Base-by-base conservation (phyloP, 108 stramenopile species). In the Poteriospumella lacustris region DNA sequence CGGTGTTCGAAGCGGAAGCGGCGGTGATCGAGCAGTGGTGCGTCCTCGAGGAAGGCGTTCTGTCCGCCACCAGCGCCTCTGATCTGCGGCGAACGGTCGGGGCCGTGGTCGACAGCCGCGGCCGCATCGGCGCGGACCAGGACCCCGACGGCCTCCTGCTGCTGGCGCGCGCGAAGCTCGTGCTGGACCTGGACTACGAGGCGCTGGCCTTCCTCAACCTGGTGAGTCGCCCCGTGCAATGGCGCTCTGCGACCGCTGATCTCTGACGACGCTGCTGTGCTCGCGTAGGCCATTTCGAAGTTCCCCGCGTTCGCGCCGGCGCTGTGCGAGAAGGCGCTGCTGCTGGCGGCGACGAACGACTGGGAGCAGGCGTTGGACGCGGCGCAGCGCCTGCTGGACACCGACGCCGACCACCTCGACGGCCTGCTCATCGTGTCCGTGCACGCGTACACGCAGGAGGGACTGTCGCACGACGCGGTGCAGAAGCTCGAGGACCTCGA, bases 331-430 rank as follows among this genome's bases (percentile, higher is more conserved):
- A 86, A 86, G 68, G 86, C 85, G 31, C 77, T 81, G 39, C 56
- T 87, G 26, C 52, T 83, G 44, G 64, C 82, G 26, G 12, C 44
- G 1, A 9, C 42, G 1, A 80, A 84, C 1, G 87, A 87, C 29
- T 89, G 89, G 89, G 89, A 85, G 1, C 80, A 43, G 64, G 87
- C 83, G 68, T 28, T 15, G 26, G 88, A 88, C 39, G 47, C 42
- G 67, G 43, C 47, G 0, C 77, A 79, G 44, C 47, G 77, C 1
- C 43, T 84, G 28, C 68, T 86, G 12, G 41, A 47, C n/a, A 1
- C 59, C 40, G 68, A 84, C 29, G 29, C 52, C 0, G 15, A 1
- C 19, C 0, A 29, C 44, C 5, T 86, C n/a, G 67, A 81, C 58
- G 78, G 68, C 2, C 19, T 75, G 42, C 70, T 67, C 36, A 79